phyloP scores from a whole-genome alignment of 73 alveolate species.

The Tetrahymena thermophila region DNA sequence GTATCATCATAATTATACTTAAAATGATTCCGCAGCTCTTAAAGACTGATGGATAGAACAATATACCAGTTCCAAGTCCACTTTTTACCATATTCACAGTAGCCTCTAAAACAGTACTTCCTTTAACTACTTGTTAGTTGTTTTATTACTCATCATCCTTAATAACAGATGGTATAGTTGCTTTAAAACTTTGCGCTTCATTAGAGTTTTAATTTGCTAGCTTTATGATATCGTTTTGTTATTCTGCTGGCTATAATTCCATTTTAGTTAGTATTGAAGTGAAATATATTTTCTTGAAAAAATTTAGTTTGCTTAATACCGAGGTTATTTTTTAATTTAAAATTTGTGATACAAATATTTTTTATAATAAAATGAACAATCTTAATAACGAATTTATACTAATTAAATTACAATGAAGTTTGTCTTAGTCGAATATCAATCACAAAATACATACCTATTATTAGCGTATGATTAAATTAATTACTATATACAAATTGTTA shows the following conservation, averaged over 20 bases:
- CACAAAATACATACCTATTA: not conserved
- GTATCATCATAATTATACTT: not conserved
- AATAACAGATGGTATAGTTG: not conserved
- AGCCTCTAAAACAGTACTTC: not conserved
- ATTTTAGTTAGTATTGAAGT: not conserved
- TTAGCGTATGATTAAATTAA: too few species aligned
- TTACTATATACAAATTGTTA: too few species aligned
- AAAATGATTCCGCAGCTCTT: not conserved
- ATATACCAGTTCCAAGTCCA: not conserved
- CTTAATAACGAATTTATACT: not conserved
- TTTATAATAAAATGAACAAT: not conserved
- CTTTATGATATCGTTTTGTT: not conserved
- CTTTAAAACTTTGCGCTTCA: not conserved
- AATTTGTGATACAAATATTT: too few species aligned
- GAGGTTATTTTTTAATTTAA: not conserved
- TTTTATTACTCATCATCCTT: not conserved
- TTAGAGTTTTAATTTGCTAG: not conserved
- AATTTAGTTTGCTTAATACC: not conserved
- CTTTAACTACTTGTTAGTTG: not conserved
- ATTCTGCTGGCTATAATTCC: not conserved
- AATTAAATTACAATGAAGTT: too few species aligned
- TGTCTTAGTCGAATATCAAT: too few species aligned
- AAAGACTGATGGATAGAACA: not conserved
- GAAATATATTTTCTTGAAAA: not conserved
- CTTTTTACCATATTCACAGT: not conserved